phyloP scores from a whole-genome alignment of 2,329 filamentous ascomycete genomes.

The Nemania sp. region DNA sequence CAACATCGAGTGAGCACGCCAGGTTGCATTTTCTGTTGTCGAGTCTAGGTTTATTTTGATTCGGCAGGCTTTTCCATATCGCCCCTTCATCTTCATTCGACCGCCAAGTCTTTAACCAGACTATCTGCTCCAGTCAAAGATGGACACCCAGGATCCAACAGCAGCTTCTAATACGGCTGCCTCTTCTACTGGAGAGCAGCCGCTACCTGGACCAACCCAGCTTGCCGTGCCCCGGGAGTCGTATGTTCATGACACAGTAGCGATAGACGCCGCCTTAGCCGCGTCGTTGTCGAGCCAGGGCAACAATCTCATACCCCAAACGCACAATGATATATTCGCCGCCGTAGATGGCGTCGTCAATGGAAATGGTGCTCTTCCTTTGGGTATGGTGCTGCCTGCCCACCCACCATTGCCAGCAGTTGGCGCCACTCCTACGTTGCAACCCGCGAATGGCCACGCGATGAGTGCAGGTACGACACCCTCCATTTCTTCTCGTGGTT shows the following conservation, averaged over 20 bases:
- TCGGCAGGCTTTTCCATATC: no score
- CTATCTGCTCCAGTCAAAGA: neutral
- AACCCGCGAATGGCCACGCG: constrained; percentile 31
- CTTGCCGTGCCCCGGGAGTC: neutral
- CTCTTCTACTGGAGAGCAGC: constrained; percentile 11
- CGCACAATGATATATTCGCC: constrained; percentile 25
- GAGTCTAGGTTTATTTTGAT: neutral
- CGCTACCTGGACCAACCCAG: constrained; percentile 10
- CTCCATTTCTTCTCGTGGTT: constrained; percentile 3
- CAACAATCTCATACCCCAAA: constrained; percentile 25
- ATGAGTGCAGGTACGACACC: constrained; percentile 44
- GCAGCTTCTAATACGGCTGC: neutral
- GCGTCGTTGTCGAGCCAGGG: constrained; percentile 16
- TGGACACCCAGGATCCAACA: constrained; percentile 11
- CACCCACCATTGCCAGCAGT: constrained; percentile 24
- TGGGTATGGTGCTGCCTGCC: constrained; percentile 25
- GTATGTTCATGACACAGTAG: constrained; percentile 22
- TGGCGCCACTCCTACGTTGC: constrained; percentile 15
- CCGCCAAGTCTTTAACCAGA: neutral
- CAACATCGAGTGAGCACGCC: constrained; percentile 1
- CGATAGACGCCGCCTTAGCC: constrained; percentile 13
- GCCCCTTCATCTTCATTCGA: neutral
- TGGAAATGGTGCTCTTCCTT: constrained; percentile 29
- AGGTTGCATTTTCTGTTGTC: neutral
- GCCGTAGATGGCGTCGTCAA: constrained; percentile 26